Evolutionary conservation across 805 yeast species (phyloP), one percentile per base, ranked within the genome.

Genomic region (Brettanomyces custersianus): DNA sequence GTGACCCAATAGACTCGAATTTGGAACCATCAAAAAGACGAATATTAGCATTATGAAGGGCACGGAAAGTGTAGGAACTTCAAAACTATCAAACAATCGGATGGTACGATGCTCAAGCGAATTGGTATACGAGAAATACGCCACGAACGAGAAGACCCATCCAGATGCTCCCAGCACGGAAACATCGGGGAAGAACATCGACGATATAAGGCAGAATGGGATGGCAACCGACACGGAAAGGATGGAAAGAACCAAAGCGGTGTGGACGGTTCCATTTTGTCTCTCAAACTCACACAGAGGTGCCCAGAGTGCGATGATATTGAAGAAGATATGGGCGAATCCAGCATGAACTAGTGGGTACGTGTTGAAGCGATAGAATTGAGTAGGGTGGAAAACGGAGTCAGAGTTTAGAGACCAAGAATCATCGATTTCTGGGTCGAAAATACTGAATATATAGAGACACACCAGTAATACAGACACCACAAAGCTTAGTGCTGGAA

Each of bases 231-330:
- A 55, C 2, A 80, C 76, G 2, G 94, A 83, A 33, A 80, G 57
- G 19, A 82, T 50, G 53, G 85, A 86, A 38, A 87, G 62, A 12
- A 86, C 77, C 31, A 87, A 65, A 4, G 94, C 95, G 4, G 95
- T 81, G 55, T 84, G 74, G 3, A 86, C 80, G 0, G 96, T 85
- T 5, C 96, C 96, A 49, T 84, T 80, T 17, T 59, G 53, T 38
- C 67, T 61, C 62, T 86, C 96, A 55, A 78, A 86, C 35, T 66
- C 63, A 10, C 78, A 63, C 47, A 85, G 54, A 16, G 82, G 75
- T 1, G 80, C 70, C 39, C 70, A 62, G 31, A 86, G 51, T 1
- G 80, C 69, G 26, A 74, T 40, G 7, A 73, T 39, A 47, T 84
- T 85, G 47, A 80, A 57, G 4, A 70, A 31, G 52, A 86, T 60